Conservation (phyloP, 108 stramenopile species). For the Nitzschia sp. region DNA sequence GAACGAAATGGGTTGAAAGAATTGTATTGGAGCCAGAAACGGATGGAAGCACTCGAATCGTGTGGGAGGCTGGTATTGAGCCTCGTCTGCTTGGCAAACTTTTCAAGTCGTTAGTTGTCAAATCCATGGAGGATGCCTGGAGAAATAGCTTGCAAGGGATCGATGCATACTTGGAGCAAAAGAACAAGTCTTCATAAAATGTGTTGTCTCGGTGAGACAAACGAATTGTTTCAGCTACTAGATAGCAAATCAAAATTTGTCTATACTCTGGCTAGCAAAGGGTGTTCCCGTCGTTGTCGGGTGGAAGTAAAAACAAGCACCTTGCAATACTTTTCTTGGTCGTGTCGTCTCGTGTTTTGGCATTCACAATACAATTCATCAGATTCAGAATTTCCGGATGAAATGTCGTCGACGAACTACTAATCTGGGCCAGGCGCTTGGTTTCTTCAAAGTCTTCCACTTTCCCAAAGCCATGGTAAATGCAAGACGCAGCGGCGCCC, state of each 20-base stretch:
- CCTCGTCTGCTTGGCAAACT: neutral
- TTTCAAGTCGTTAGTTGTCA: neutral
- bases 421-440: neutral
- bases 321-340: neutral
- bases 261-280: too few species aligned
- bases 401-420: neutral
- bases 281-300: neutral
- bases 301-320: conserved; percentile 2
- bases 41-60: neutral
- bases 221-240: neutral
- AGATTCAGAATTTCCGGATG: conserved; percentile 5
- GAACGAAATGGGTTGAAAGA: conserved; percentile 1
- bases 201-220: neutral
- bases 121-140: conserved; percentile 2
- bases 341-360: neutral
- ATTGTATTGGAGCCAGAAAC: neutral
- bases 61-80: conserved; percentile 2
- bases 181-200: neutral
- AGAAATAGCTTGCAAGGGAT: neutral
- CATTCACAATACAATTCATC: neutral
- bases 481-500: conserved; percentile 1
- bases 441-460: neutral
- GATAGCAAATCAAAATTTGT: too few species aligned
- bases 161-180: conserved; percentile 10
- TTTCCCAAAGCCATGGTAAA: conserved; percentile 3